Conservation (phyloP, 2,329 filamentous ascomycete genomes). For the Cladorrhinum sp. region DNA sequence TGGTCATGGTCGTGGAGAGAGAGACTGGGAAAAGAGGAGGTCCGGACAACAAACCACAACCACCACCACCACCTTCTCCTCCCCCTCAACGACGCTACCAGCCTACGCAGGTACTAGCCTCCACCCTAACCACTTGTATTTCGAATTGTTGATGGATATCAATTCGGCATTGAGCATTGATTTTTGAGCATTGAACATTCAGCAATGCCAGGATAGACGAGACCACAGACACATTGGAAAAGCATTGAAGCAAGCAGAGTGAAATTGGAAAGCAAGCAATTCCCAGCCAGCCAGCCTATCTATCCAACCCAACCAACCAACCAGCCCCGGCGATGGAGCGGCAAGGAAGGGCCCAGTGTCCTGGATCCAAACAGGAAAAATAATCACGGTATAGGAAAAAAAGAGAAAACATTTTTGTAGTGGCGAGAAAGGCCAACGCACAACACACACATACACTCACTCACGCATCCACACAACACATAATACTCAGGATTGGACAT, state of each 20-base stretch:
- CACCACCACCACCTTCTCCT: not conserved
- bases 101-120: constrained; percentile 14
- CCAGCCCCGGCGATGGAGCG: not conserved
- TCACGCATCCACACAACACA: not conserved
- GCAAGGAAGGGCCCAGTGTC: not conserved
- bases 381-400: not conserved
- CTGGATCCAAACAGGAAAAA: not conserved
- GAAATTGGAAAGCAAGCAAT: not conserved
- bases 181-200: not conserved
- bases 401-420: not conserved
- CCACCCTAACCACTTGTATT: constrained; percentile 2
- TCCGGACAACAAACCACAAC: constrained; percentile 23
- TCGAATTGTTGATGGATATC: not conserved
- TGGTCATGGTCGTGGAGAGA: constrained; percentile 14
- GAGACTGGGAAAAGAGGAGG: constrained; percentile 6
- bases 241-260: constrained; percentile 1
- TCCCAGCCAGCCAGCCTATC: not conserved
- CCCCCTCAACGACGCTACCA: not conserved
- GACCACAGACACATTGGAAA: no score
- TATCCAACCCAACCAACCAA: not conserved
- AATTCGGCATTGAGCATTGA: not conserved
- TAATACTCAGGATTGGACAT: not conserved
- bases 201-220: not conserved
- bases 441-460: not conserved
- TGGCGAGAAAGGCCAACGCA: not conserved